A percentile compares a stretch with the other conserved stretches of the same genome.
Conservation (phyloP, 345 rosid species). For the Pistacia vera region DNA sequence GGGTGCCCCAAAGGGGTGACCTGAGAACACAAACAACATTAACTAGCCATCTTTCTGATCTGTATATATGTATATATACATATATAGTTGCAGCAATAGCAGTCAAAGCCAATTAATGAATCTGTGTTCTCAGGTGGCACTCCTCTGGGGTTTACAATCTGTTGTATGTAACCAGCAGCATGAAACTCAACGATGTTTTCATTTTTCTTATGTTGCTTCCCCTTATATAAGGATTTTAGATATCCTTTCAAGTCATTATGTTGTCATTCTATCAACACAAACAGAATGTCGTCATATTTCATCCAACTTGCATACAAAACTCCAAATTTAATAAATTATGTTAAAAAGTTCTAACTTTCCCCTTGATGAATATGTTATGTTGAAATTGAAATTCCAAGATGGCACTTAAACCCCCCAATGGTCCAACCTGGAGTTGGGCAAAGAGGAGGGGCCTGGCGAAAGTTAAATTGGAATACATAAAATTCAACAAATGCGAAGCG, state of each 20-base stretch:
- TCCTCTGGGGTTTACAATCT: constrained; percentile 23
- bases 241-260: neutral
- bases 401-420: too few relatives aligned
- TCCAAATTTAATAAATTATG: neutral
- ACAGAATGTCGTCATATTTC: constrained; percentile 12
- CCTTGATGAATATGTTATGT: too few relatives aligned
- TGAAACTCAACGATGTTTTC: too few relatives aligned
- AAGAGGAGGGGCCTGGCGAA: too few relatives aligned
- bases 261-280: constrained; percentile 7
- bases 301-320: neutral
- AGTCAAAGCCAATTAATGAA: constrained; percentile 12
- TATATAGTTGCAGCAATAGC: neutral
- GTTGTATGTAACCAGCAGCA: neutral
- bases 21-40: constrained; percentile 53
- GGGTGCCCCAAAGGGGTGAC: constrained; percentile 44
- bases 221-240: neutral
- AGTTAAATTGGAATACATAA: too few relatives aligned
- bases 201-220: too few relatives aligned
- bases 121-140: constrained; percentile 33
- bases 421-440: too few relatives aligned
- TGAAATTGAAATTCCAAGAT: too few relatives aligned
- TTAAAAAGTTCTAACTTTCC: too few relatives aligned
- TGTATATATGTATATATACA: too few relatives aligned
- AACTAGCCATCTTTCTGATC: too few relatives aligned
- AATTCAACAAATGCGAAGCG: too few relatives aligned